These are phyloP conservation scores for Bryoglossum gracile DNA, from an alignment of 495 filamentous ascomycete species.

Conservation along the genomic window DNA sequence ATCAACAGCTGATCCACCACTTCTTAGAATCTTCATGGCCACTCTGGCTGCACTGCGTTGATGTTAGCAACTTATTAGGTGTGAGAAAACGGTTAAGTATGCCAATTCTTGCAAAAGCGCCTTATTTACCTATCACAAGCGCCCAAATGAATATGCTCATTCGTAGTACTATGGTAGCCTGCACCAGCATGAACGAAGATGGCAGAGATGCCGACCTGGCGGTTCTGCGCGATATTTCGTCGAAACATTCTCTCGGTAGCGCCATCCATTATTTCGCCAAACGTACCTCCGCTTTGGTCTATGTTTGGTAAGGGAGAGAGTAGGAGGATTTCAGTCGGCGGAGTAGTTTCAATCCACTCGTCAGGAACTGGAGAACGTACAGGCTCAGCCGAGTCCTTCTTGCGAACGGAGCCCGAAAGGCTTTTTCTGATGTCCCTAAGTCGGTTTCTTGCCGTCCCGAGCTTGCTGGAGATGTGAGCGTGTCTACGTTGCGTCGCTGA, in stretches of 20 bases:
- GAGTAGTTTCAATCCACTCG: no score
- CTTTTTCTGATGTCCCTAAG: conserved; percentile 11
- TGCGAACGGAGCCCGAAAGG: conserved; percentile 12
- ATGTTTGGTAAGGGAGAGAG: no score
- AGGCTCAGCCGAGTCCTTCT: not conserved
- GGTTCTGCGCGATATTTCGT: not conserved
- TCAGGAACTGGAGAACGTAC: not conserved
- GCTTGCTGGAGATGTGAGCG: not conserved
- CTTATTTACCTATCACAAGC: conserved; percentile 76
- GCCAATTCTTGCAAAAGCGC: not conserved
- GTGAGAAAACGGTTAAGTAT: not conserved
- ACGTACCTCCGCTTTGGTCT: conserved; percentile 1
- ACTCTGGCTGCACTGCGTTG: conserved; percentile 62
- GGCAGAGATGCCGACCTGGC: conserved; percentile 37
- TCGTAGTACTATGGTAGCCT: conserved; percentile 82
- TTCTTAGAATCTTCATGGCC: conserved; percentile 70
- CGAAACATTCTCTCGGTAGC: conserved; percentile 17
- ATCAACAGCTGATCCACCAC: conserved; percentile 73
- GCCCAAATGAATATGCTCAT: conserved; percentile 74
- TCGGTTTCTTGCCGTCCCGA: conserved; percentile 2
- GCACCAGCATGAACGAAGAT: conserved; percentile 95
- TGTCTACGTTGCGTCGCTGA: not conserved
- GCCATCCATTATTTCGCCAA: conserved; percentile 17
- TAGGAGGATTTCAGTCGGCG: no score
- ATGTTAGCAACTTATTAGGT: conserved; percentile 6